Percentiles rank a stretch among this genome's conserved stretches.
Conservation (phyloP, 192 early-diverging fungal genomes). For the Coemansia guatemalensis region DNA sequence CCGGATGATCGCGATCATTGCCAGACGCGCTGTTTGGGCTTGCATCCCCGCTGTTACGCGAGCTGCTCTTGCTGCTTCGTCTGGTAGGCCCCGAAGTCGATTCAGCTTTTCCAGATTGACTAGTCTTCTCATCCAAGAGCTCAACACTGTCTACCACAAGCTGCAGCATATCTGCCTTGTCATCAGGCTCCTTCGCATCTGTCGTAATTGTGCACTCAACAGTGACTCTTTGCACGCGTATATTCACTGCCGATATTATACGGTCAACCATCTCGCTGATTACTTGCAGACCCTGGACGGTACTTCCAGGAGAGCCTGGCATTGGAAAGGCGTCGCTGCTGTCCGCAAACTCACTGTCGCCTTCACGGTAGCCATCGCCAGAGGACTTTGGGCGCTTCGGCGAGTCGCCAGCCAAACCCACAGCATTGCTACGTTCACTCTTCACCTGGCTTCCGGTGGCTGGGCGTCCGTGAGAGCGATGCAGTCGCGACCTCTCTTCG, state of each 20-base stretch:
- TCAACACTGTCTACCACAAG: slow-evolving; percentile 52
- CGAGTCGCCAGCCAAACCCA: background rate
- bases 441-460: background rate
- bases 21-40: slow-evolving; percentile 19
- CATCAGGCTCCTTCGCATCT: slow-evolving; percentile 19
- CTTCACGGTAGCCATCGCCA: background rate
- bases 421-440: background rate
- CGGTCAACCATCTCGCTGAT: slow-evolving; percentile 81
- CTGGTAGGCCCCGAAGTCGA: slow-evolving; percentile 2
- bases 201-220: slow-evolving; percentile 33
- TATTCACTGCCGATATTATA: slow-evolving; percentile 77
- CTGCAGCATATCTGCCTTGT: slow-evolving; percentile 30
- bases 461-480: slow-evolving; percentile 22
- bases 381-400: background rate
- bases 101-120: slow-evolving; percentile 11
- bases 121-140: slow-evolving; percentile 39
- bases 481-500: slow-evolving; percentile 44
- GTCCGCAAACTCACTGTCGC: slow-evolving; percentile 30
- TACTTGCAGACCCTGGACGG: slow-evolving; percentile 69
- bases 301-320: slow-evolving; percentile 38
- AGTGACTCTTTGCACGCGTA: slow-evolving; percentile 56
- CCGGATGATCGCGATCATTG: slow-evolving; percentile 29
- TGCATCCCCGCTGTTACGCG: slow-evolving; percentile 12
- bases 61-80: slow-evolving; percentile 10
- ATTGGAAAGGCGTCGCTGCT: slow-evolving; percentile 29